Base-by-base conservation (phyloP, 176 grass and related monocot genomes). In the Ananas comosus region DNA sequence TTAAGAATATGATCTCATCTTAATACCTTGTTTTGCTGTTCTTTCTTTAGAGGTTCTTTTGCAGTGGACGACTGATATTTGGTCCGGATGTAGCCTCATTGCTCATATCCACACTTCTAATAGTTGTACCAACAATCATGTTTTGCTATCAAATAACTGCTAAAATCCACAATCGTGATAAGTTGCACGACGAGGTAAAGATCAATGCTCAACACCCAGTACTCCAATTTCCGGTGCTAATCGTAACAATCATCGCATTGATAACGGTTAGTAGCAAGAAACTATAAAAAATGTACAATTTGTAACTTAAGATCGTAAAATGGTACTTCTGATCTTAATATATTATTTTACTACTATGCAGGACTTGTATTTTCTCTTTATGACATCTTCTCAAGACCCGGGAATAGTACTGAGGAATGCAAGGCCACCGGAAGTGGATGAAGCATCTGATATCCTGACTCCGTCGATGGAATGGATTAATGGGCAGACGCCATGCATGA, bases 391-490 rank as follows among this genome's bases (percentile, higher is more conserved):
- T 12, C 76, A 79, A 29, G 84, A 91, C 22, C 88, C 88, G 3
- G 88, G 88, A 21, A 91, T 87, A 56, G 84, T 77, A 47, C 84
- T 81, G 13, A 81, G 88, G 42, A 91, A 91, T 79, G 65, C 84
- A 13, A 67, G 79, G 51, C 88, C 88, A 11, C 72, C 81, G 8
- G 85, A 85, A 74, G 64, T 79, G 0, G 85, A 87, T 0, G 81
- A 87, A 14, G n/a, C 77, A 1, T 63, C 64, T 2, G 72, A 74
- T 69, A 68, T 49, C 0, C 23, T 1, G 72, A 82, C 84, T 0
- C 84, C 84, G 12, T 91, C 84, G 0, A 87, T 91, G 84, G 88
- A 91, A 48, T 87, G 84, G 88, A 84, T 80, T 65, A 51, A 29
- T 1, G 84, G 81, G 22, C 75, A 70, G 24, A 84, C 71, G 2